These are phyloP conservation scores for Xylariaceae sp. DNA, from an alignment of 2,329 filamentous ascomycete species.

Conservation along the genomic window DNA sequence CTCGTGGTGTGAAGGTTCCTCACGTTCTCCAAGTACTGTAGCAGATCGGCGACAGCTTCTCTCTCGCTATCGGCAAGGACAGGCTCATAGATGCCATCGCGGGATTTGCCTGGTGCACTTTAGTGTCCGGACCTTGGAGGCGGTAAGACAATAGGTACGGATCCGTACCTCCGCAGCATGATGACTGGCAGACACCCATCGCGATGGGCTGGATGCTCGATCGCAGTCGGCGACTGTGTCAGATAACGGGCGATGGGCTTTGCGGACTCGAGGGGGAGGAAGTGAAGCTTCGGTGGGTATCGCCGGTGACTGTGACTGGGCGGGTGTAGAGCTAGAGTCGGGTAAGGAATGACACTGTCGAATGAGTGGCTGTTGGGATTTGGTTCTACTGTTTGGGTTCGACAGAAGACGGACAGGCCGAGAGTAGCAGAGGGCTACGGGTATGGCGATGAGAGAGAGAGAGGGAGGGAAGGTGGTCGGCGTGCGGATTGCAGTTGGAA, in stretches of 20 bases:
- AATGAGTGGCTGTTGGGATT: neutral
- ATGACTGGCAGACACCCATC: conserved; percentile 33
- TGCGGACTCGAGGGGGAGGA: neutral
- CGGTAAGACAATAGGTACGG: conserved; percentile 6
- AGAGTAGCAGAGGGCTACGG: neutral
- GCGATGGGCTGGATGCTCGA: conserved; percentile 17
- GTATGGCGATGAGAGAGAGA: no score
- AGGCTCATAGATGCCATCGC: conserved; percentile 78
- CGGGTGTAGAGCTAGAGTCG: conserved; percentile 5
- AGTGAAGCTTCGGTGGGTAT: neutral
- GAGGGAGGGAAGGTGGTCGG: no score
- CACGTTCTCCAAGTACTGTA: conserved; percentile 97
- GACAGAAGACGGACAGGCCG: no score
- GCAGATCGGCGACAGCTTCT: conserved; percentile 90
- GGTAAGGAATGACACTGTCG: conserved; percentile 2
- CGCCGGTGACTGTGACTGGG: conserved; percentile 4
- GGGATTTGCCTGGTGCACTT: conserved; percentile 60
- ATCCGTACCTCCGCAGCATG: conserved; percentile 33
- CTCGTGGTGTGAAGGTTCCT: conserved; percentile 29
- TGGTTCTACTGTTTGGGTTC: no score
- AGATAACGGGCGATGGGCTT: neutral
- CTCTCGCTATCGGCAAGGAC: conserved; percentile 93
- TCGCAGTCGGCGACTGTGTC: conserved; percentile 5
- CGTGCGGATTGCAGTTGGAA: no score
- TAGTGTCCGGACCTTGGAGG: conserved; percentile 21